Percentiles rank a stretch among this genome's conserved stretches.
These are phyloP conservation scores for Cercospora citrullina DNA, from an alignment of 2,329 filamentous ascomycete species.

Conservation along the genomic window DNA sequence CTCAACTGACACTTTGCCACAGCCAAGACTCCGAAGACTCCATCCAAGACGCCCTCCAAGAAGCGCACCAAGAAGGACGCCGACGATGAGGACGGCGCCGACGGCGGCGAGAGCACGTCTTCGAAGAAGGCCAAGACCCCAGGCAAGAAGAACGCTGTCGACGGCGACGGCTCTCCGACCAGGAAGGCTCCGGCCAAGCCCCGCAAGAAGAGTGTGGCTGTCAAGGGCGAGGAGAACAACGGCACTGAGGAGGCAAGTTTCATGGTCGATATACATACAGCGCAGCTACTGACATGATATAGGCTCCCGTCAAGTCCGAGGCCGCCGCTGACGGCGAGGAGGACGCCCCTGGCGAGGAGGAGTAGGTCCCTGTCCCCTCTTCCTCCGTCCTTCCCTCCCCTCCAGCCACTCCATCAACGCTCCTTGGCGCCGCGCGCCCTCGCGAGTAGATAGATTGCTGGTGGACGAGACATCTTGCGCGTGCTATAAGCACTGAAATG, in stretches of 20 bases:
- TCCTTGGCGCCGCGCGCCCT: background rate
- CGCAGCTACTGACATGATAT: background rate
- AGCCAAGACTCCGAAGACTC: conserved; percentile 20
- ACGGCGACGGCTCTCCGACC: conserved; percentile 14
- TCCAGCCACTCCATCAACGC: background rate
- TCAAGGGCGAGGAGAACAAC: background rate
- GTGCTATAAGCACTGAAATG: background rate
- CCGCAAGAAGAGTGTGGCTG: background rate
- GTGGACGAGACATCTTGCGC: background rate
- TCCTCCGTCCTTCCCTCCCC: background rate
- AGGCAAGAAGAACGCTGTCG: conserved; percentile 13
- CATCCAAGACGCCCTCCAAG: conserved; percentile 20
- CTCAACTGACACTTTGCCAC: conserved; percentile 10
- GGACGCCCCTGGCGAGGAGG: background rate
- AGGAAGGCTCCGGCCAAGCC: conserved; percentile 18
- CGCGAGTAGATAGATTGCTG: background rate
- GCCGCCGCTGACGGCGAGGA: background rate
- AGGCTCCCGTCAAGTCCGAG: conserved; percentile 3
- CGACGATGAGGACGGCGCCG: conserved; percentile 26
- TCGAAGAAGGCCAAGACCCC: conserved; percentile 24
- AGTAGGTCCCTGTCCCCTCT: background rate
- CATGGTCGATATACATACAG: background rate
- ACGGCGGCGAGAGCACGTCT: conserved; percentile 17
- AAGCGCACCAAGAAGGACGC: conserved; percentile 28
- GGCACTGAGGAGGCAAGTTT: background rate